phyloP scores from a whole-genome alignment of 2,329 filamentous ascomycete genomes.

The Penicillium capsulatum region DNA sequence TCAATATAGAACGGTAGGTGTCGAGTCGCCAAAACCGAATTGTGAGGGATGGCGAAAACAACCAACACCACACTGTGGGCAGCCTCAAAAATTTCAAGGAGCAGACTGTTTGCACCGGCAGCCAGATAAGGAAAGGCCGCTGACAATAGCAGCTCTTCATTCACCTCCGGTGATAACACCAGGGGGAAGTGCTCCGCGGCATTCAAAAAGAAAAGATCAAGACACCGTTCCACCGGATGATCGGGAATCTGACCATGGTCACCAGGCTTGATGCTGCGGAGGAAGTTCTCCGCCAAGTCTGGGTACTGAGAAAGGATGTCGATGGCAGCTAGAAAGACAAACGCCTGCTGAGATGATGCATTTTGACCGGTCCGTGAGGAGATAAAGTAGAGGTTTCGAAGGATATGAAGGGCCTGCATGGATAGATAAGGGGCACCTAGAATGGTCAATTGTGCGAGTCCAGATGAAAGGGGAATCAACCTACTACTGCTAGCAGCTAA shows the following conservation, averaged over 20 bases:
- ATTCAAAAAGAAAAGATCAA: conserved; percentile 88
- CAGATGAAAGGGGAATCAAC: conserved; percentile 14
- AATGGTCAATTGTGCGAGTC: neutral
- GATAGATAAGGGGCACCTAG: conserved; percentile 62
- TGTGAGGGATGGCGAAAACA: conserved; percentile 74
- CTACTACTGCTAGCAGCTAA: conserved; percentile 53
- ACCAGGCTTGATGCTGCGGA: conserved; percentile 58
- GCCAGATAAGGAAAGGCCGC: conserved; percentile 71
- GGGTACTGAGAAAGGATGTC: conserved; percentile 75
- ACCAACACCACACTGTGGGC: conserved; percentile 79
- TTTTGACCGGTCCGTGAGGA: conserved; percentile 68
- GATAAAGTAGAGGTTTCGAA: conserved; percentile 78
- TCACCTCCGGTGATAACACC: conserved; percentile 60
- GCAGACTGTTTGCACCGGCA: conserved; percentile 52
- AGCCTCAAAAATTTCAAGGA: conserved; percentile 76
- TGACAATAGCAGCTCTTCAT: conserved; percentile 68
- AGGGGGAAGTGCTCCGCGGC: conserved; percentile 78
- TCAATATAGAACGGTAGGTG: conserved; percentile 81
- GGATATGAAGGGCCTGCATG: conserved; percentile 64
- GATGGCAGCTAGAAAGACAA: conserved; percentile 75
- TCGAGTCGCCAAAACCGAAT: conserved; percentile 63
- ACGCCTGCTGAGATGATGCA: conserved; percentile 77
- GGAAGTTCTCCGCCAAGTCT: conserved; percentile 60
- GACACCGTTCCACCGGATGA: conserved; percentile 63
- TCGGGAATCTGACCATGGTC: conserved; percentile 55